Evolutionary conservation across 148 eudicot genomes (phyloP).

Genomic region (Mesembryanthemum crystallinum): DNA sequence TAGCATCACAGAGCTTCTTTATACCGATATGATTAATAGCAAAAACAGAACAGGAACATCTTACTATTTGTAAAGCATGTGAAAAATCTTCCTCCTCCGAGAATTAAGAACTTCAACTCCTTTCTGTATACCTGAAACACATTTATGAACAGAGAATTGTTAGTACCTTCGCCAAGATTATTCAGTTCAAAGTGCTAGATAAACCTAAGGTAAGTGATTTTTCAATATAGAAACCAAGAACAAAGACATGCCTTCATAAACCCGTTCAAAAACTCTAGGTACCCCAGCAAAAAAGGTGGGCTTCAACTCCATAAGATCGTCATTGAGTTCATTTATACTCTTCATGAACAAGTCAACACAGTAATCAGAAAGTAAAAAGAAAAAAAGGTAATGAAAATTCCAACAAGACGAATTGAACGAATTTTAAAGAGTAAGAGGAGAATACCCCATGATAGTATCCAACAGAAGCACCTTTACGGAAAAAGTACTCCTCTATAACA

Average conservation of each 20-base stretch:
- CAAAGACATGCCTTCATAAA: conserved; percentile 71
- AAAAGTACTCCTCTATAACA: conserved; percentile 86
- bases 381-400: conserved; percentile 2
- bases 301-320: conserved; percentile 82
- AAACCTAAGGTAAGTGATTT: background rate
- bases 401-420: background rate
- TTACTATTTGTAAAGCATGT: conserved; percentile 77
- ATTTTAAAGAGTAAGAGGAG: background rate
- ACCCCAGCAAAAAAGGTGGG: conserved; percentile 96
- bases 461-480: conserved; percentile 94
- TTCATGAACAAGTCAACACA: conserved; percentile 31
- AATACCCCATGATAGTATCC: conserved; percentile 97
- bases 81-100: conserved; percentile 65
- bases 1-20: background rate
- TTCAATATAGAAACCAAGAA: background rate
- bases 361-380: background rate
- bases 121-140: conserved; percentile 58
- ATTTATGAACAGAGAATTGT: background rate
- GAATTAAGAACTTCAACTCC: conserved; percentile 69
- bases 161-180: background rate
- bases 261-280: conserved; percentile 82
- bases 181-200: background rate
- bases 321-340: conserved; percentile 71
- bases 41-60: conserved; percentile 17
- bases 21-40: background rate